Evolutionary conservation across 2,329 filamentous ascomycete species (phyloP), one percentile per base, ranked within the genome.

Genomic region (Aureobasidium pullulans): DNA sequence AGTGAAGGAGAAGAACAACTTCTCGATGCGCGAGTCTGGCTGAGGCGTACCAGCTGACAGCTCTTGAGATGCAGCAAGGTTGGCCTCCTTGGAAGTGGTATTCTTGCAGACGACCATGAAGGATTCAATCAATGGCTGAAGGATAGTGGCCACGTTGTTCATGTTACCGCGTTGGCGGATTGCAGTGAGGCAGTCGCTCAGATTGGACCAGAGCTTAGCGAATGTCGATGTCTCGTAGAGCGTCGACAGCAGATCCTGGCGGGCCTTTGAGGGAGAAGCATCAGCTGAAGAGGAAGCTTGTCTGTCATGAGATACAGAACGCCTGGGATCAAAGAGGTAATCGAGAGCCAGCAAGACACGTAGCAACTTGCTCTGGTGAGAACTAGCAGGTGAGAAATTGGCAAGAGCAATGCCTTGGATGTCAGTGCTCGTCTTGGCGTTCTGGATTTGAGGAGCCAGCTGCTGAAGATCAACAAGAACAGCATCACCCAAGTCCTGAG

Each of bases 101-200:
- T 97, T 97, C 79, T 97, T 99, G 82, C 95, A 99, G 31, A 99
- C 92, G 57, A 99, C 94, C 94, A 99, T 99, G 62, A 99, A 79
- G 6, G 92, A 90, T 73, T 99, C 94, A 62, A 99, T 96, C 32
- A 99, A 79, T 32, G 94, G 94, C 37, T 97, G 79, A 29, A 99
- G 81, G 64, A 97, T 97, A 0, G 93, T 97, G 32, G 94, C 95
- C 60, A 99, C 92, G 68, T 96, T 96, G 69, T 97, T 84, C 86
- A 97, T 94, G 70, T 90, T 95, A 71, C 96, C 92, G 60, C 92
- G 89, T 72, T 95, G 84, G 54, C 90, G 88, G 66, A 99, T 96
- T 8, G 90, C 88, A 60, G 84, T 85, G 58, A 99, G 80, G 70
- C 93, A 97, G 39, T 88, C 85, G 71, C 94, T 96, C 48, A 99